A percentile compares a stretch with the other conserved stretches of the same genome.
Evolutionary conservation across 2,329 filamentous ascomycete genomes (phyloP).

Genomic region (Cercospora sojina): DNA sequence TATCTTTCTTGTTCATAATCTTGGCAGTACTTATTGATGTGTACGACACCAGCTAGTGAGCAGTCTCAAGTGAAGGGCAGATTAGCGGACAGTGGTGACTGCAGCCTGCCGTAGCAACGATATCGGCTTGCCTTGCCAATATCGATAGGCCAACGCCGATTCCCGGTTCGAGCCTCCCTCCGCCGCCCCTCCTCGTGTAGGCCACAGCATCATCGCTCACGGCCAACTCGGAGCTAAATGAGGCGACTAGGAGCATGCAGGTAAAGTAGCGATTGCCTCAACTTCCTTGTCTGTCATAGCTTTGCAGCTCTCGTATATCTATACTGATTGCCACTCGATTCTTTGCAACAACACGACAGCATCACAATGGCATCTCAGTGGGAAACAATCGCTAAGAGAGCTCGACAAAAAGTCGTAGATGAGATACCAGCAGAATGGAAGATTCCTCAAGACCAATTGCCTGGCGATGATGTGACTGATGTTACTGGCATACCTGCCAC

Average conservation of each 20-base stretch:
- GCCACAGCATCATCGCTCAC: slow-evolving; percentile 9
- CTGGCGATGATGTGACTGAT: slow-evolving; percentile 49
- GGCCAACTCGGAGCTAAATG: neutral
- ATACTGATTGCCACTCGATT: neutral
- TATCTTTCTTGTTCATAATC: neutral
- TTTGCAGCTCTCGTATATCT: neutral
- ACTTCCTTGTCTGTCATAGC: neutral
- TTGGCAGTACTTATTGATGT: neutral
- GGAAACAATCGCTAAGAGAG: slow-evolving; percentile 45
- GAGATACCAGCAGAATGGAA: slow-evolving; percentile 61
- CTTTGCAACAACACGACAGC: neutral
- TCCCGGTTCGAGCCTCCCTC: neutral
- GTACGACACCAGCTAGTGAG: neutral
- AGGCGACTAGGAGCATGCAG: neutral
- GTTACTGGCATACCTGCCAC: slow-evolving; percentile 55
- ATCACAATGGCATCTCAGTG: slow-evolving; percentile 36
- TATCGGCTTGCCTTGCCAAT: slow-evolving; percentile 1
- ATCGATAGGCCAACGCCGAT: slow-evolving; percentile 13
- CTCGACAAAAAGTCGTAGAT: slow-evolving; percentile 45
- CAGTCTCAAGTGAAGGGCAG: neutral
- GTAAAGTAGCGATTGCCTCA: neutral
- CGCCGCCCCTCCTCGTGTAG: slow-evolving; percentile 1
- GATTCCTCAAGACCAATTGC: slow-evolving; percentile 55
- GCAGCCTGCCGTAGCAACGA: neutral
- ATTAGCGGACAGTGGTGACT: neutral